Evolutionary conservation across 2,329 filamentous ascomycete genomes (phyloP).

Genomic region (Sporothrix sp.): DNA sequence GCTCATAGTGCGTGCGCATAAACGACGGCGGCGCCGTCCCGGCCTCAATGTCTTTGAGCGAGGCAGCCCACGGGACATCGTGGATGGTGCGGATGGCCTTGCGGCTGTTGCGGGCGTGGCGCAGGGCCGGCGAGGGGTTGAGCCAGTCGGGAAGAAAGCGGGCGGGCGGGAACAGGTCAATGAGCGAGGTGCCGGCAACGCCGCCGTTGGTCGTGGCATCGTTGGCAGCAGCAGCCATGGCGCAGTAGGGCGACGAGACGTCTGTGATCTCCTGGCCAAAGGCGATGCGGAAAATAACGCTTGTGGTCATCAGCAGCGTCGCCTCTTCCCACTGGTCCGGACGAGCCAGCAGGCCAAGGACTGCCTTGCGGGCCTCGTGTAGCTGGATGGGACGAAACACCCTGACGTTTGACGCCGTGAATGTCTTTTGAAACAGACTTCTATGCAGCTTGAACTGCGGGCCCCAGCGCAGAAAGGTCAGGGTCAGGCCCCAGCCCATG

Average conservation of each 20-base stretch:
- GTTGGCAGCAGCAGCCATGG: conserved; percentile 24
- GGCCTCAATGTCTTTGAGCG: conserved; percentile 24
- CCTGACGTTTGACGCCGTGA: conserved; percentile 20
- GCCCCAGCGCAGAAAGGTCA: conserved; percentile 34
- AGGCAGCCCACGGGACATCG: conserved; percentile 31
- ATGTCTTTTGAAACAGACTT: conserved; percentile 31
- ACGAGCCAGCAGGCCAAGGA: conserved; percentile 24
- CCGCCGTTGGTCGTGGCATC: conserved; percentile 23
- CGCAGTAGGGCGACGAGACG: conserved; percentile 31
- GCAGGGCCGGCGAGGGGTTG: conserved; percentile 11
- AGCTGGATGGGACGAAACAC: conserved; percentile 18
- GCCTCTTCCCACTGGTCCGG: conserved; percentile 29
- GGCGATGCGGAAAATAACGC: conserved; percentile 33
- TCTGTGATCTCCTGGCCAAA: conserved; percentile 32
- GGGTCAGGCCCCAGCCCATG: conserved; percentile 36
- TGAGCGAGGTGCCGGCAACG: conserved; percentile 28
- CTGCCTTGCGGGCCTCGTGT: conserved; percentile 25
- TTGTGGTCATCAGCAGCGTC: conserved; percentile 30
- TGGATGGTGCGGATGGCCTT: conserved; percentile 32
- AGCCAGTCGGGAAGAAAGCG: conserved; percentile 29
- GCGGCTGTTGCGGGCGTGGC: conserved; percentile 22
- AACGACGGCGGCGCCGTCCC: conserved; percentile 25
- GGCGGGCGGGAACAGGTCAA: conserved; percentile 40
- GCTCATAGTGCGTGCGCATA: conserved; percentile 24
- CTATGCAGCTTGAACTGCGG: conserved; percentile 33